Base-by-base conservation (phyloP, 495 filamentous ascomycete genomes). In the Neurospora tetrasperma region DNA sequence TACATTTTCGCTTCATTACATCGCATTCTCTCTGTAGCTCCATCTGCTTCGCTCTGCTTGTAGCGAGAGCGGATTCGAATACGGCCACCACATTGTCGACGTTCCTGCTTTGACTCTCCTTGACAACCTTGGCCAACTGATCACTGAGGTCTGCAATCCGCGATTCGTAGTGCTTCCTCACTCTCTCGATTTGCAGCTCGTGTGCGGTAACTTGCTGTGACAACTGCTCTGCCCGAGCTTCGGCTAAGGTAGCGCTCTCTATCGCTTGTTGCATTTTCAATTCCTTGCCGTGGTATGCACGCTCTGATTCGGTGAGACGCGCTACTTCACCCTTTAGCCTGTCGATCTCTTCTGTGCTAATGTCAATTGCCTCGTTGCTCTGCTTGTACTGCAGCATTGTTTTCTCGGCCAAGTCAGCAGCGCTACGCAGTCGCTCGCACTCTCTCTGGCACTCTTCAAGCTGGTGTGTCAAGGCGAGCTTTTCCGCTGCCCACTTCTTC, bases 321-420 rank as follows among this genome's bases (percentile, higher is more conserved):
- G 88, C 84, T 5, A 92, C 84, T 69, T 91, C 86, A 2, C 78
- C 79, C 66, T 85, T 84, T 38, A 93, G 77, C 42, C 83, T 83
- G 76, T 89, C 86, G 46, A 92, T 79, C 74, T 91, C 86, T 74
- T 88, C 85, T 18, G 89, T 83, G 70, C 86, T 86, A 69, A 85
- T 82, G 73, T 91, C 85, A 11, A 89, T 79, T 31, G 88, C 84
- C 71, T 88, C 83, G 54, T 91, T 83, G 62, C 85, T 86, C 73
- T 92, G 89, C 70, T 87, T 84, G 43, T 86, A 82, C 54, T 80
- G 77, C 59, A 91, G 76, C 73, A 90, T 88, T 73, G 87, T 86
- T 5, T 86, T 83, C 78, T 93, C 91, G 9, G 84, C 87, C 69
- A 88, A 85, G 18, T 87, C 84, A 2, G 93, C 82, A 5, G 92